Evolutionary conservation across 176 grass and related monocot genomes (phyloP), one percentile per base, ranked within the genome.

Genomic region (Coix lacrymajobi): DNA sequence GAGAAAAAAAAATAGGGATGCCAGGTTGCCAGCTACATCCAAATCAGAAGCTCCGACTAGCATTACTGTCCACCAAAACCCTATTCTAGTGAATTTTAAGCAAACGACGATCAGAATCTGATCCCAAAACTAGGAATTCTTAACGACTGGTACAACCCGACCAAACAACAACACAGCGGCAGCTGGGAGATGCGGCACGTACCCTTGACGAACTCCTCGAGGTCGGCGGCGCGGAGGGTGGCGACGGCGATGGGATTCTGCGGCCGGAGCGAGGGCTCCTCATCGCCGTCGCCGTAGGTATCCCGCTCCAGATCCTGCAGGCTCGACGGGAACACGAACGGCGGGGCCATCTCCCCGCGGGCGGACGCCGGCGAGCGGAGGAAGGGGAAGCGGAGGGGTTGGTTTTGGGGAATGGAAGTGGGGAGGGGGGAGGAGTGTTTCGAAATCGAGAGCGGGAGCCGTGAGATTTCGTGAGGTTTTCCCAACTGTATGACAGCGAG

Each of bases 181-280:
- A 24, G 0, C 3, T 19, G 22, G 33, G 45, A 22, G 16, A 49
- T 45, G 57, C 38, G 38, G 54, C 38, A 37, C 44, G 71, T 34
- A 95, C 96, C 96, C 89, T 95, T 98, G 83, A 98, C 96, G 86
- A 98, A 92, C 78, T 95, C 96, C 76, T 98, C 92, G 64, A 98
- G 72, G 73, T 95, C 84, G 80, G 91, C 86, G 62, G 96, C 68
- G 73, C 92, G 93, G 87, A 98, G 84, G 38, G 82, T 28, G 10
- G 82, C 54, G 73, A 95, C 16, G 40, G 92, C 76, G 71, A 98
- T 14, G 60, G 92, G 71, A 54, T 66, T 89, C 75, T 86, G 63
- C 30, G 88, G 92, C 62, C 92, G 85, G 66, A 95, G 92, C 20
- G 83, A 52, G 20, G 83, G 84, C 44, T 91, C 89, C 20, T 68